Evolutionary conservation across 768 basidiomycete genomes (phyloP), one percentile per base, ranked within the genome.

Genomic region (Auriscalpium vulgare): DNA sequence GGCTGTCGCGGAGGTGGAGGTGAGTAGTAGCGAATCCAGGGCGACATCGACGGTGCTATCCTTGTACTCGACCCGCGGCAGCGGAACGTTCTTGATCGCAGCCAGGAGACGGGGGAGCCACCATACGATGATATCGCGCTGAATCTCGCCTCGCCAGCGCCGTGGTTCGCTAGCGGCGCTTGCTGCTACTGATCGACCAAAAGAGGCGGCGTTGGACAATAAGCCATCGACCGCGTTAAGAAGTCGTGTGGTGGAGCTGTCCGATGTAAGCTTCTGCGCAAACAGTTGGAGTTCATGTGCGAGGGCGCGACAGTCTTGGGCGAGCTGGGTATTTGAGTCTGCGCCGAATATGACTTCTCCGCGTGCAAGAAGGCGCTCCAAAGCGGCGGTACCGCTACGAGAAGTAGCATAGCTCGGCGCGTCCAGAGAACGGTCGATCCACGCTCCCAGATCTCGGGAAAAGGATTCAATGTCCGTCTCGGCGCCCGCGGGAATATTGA

Each of bases 21-120:
- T 58, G 23, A 68, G 51, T 36, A 64, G 50, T 10, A 67, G 46
- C 17, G 66, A 49, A 46, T 66, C 67, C 40, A 69, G 44, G 8
- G 61, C 67, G 6, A 59, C 58, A 6, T 68, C 64, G n/a, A 67
- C 38, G 10, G 29, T 13, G 4, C 36, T 14, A 35, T 23, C 44
- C 47, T 56, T 59, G 54, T 58, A 63, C 48, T 68, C 68, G n/a
- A 69, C 58, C 17, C 67, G 65, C 5, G 68, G 68, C 56, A 69
- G 56, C 10, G 68, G 67, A 34, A 69, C 46, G 21, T 58, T 61
- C 16, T 54, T 47, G n/a, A 67, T 37, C 10, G 55, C 59, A 19
- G 58, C 55, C 11, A 69, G 50, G 17, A 63, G 11, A 8, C 67
- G 61, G 10, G 67, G 68, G 6, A 69, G 58, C 13, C 67, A 47